Evolutionary conservation across 2,329 filamentous ascomycete genomes (phyloP).

Genomic region (Phialophora tarda): DNA sequence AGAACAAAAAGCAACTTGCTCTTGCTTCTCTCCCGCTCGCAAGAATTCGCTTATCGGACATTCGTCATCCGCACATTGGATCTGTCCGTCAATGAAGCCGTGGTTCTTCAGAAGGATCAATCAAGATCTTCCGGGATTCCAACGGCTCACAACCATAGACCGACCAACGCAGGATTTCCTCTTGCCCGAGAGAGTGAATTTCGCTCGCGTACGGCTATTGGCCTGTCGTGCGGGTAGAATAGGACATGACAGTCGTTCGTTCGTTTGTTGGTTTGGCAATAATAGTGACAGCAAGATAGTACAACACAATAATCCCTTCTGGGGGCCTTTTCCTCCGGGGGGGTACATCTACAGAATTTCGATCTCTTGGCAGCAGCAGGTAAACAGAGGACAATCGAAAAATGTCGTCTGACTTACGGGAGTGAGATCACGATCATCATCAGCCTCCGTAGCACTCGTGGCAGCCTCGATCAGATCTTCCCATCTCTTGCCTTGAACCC

Average conservation of each 20-base stretch:
- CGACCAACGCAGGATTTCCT: conserved; percentile 28
- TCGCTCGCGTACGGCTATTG: conserved; percentile 19
- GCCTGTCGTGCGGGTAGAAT: conserved; percentile 29
- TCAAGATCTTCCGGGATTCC: conserved; percentile 21
- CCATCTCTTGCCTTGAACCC: conserved; percentile 83
- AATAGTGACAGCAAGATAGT: conserved; percentile 39
- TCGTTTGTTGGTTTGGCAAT: conserved; percentile 34
- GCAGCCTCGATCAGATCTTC: conserved; percentile 95
- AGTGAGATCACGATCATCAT: conserved; percentile 84
- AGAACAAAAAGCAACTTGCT: conserved; percentile 27
- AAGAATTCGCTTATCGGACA: conserved; percentile 22
- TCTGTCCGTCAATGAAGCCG: conserved; percentile 19
- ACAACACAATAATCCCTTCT: conserved; percentile 33
- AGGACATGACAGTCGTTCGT: conserved; percentile 34
- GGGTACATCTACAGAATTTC: conserved; percentile 40
- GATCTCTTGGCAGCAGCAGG: conserved; percentile 42
- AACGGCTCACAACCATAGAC: conserved; percentile 18
- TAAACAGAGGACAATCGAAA: conserved; percentile 43
- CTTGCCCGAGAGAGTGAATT: conserved; percentile 28
- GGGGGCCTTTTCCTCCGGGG: conserved; percentile 30
- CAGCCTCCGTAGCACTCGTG: conserved; percentile 80
- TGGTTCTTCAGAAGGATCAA: conserved; percentile 28
- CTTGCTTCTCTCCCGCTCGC: conserved; percentile 21
- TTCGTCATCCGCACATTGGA: conserved; percentile 23
- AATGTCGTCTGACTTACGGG: conserved; percentile 66